These are phyloP conservation scores for Hanseniaspora opuntiae DNA, from an alignment of 805 yeast genomes.

Conservation along the genomic window DNA sequence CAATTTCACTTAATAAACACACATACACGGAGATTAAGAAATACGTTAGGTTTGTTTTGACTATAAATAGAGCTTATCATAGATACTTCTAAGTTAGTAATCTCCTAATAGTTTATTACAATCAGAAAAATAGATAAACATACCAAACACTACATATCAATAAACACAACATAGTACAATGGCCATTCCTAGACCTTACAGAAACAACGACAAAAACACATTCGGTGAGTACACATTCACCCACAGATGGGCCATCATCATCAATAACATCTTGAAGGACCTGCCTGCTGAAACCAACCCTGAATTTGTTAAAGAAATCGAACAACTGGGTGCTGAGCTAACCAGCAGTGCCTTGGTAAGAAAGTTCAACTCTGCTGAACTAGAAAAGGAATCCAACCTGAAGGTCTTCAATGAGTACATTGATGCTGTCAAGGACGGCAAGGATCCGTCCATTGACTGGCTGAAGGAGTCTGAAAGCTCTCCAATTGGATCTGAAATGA, in stretches of 20 bases:
- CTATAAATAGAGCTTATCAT: neutral
- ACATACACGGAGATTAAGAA: too few relatives aligned
- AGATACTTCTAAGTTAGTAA: too few relatives aligned
- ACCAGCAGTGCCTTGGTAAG: conserved; percentile 30
- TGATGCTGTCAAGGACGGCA: conserved; percentile 11
- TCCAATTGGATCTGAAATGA: conserved; percentile 22
- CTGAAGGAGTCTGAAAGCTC: neutral
- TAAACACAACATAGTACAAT: conserved; percentile 6
- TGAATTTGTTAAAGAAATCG: conserved; percentile 19
- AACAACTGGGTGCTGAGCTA: conserved; percentile 28
- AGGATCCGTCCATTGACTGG: conserved; percentile 8
- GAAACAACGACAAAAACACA: conserved; percentile 56
- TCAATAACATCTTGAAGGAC: conserved; percentile 57
- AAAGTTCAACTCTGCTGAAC: conserved; percentile 33
- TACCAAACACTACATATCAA: neutral
- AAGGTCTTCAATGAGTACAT: conserved; percentile 47
- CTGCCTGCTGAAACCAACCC: conserved; percentile 27
- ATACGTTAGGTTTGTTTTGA: neutral
- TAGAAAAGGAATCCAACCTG: conserved; percentile 28
- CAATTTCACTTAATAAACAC: too few relatives aligned
- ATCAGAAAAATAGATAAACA: neutral
- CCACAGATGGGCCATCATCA: conserved; percentile 76
- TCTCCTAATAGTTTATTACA: too few relatives aligned
- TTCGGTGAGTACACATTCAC: conserved; percentile 73
- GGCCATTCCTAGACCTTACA: conserved; percentile 31